phyloP scores from a whole-genome alignment of 441 rosid genomes.

The Erodium moschatum region DNA sequence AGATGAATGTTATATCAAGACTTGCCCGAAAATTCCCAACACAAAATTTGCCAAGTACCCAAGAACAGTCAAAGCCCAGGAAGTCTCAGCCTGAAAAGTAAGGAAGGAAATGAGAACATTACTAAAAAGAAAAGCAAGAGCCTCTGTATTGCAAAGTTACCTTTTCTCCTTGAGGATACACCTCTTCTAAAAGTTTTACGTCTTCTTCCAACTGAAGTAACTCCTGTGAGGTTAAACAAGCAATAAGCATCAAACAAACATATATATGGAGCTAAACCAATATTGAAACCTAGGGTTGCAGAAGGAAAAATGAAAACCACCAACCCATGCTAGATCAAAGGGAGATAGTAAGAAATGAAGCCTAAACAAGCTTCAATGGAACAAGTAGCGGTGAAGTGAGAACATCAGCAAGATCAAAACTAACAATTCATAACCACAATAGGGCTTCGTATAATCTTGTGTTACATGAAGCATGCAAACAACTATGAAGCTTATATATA shows the following conservation, averaged over 20 bases:
- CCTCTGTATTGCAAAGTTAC: conserved; percentile 26
- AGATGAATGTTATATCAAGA: conserved; percentile 14
- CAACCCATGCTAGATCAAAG: too few species aligned
- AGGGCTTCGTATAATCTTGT: too few species aligned
- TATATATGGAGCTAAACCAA: neutral
- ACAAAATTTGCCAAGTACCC: conserved; percentile 91
- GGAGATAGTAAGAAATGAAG: too few species aligned
- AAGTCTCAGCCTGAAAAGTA: conserved; percentile 76
- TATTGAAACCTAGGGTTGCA: too few species aligned
- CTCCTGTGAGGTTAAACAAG: conserved; percentile 36
- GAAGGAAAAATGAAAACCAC: too few species aligned
- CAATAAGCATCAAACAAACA: conserved; percentile 13
- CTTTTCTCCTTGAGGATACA: conserved; percentile 99
- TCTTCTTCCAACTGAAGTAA: conserved; percentile 89
- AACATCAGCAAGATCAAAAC: too few species aligned
- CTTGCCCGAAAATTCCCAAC: conserved; percentile 83
- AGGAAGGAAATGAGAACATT: conserved; percentile 19
- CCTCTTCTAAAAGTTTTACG: conserved; percentile 88
- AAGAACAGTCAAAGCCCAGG: conserved; percentile 94
- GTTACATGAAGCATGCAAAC: too few species aligned
- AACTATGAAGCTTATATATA: too few species aligned
- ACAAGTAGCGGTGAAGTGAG: too few species aligned
- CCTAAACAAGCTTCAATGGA: too few species aligned
- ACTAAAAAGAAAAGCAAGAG: neutral
- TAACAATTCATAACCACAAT: too few species aligned